These are phyloP conservation scores for Colletotrichum sp. DNA, from an alignment of 2,329 filamentous ascomycete genomes.

Conservation along the genomic window DNA sequence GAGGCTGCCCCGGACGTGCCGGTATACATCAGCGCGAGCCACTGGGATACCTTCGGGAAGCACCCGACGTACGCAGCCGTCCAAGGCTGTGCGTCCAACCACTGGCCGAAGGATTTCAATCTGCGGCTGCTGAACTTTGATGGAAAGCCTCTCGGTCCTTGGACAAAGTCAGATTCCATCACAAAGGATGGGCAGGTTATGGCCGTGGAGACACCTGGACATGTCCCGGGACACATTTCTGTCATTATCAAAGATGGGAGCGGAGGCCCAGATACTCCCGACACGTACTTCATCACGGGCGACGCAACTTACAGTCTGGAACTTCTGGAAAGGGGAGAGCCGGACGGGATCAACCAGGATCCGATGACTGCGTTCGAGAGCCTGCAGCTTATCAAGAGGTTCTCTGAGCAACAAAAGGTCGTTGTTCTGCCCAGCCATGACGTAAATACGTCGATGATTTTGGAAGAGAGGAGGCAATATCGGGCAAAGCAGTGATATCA, in stretches of 20 bases:
- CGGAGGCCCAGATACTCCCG: not conserved
- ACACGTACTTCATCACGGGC: slow-evolving; percentile 31
- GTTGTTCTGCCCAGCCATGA: slow-evolving; percentile 34
- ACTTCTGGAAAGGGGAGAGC: slow-evolving; percentile 33
- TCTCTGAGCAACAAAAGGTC: slow-evolving; percentile 27
- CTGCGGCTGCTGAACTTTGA: slow-evolving; percentile 31
- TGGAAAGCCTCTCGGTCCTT: slow-evolving; percentile 31
- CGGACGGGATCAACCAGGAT: slow-evolving; percentile 35
- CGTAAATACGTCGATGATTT: not conserved
- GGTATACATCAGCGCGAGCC: slow-evolving; percentile 26
- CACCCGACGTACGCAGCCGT: slow-evolving; percentile 29
- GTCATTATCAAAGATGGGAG: slow-evolving; percentile 23
- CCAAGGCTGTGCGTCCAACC: slow-evolving; percentile 32
- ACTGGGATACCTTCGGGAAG: slow-evolving; percentile 34
- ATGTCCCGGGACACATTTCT: slow-evolving; percentile 36
- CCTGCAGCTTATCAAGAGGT: slow-evolving; percentile 34
- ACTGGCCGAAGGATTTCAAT: slow-evolving; percentile 33
- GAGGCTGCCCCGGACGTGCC: slow-evolving; percentile 28
- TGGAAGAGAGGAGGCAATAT: not conserved
- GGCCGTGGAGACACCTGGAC: slow-evolving; percentile 37
- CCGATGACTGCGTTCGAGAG: slow-evolving; percentile 32
- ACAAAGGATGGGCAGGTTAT: slow-evolving; percentile 33
- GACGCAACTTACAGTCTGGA: slow-evolving; percentile 37
- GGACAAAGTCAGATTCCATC: slow-evolving; percentile 30
- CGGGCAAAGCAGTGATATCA: not conserved